Evolutionary conservation across 164 flowering plant genomes (phyloP).

Genomic region (Platanus orientalis): DNA sequence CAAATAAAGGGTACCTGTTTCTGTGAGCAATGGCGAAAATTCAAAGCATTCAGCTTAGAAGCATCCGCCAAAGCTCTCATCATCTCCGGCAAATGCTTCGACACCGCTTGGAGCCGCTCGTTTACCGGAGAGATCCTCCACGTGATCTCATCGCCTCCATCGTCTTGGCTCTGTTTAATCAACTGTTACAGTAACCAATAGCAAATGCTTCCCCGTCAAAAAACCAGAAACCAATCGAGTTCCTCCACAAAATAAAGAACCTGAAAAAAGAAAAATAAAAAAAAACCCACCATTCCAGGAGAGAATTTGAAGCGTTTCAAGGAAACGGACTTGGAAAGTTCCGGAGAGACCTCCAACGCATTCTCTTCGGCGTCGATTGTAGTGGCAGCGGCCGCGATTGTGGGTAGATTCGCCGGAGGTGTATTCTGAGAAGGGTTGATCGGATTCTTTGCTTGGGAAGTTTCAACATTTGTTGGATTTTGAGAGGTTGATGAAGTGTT

Average conservation of each 20-base stretch:
- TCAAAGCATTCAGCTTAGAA: constrained; percentile 45
- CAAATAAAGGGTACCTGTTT: constrained; percentile 33
- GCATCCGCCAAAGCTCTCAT: constrained; percentile 56
- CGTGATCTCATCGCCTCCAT: constrained; percentile 83
- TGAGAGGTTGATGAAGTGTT: constrained; percentile 25
- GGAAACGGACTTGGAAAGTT: constrained; percentile 35
- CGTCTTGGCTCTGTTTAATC: constrained; percentile 94
- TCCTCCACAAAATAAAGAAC: neutral
- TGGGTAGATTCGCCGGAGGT: constrained; percentile 22
- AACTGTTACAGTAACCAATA: constrained; percentile 32
- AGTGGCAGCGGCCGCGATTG: neutral
- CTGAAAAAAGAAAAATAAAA: neutral
- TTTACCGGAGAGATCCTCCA: constrained; percentile 96
- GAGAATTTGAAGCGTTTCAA: constrained; percentile 82
- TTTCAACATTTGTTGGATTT: constrained; percentile 13
- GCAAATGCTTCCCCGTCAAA: neutral
- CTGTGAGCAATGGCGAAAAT: constrained; percentile 45
- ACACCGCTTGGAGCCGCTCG: constrained; percentile 66
- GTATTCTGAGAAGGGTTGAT: constrained; percentile 25
- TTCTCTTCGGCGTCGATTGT: constrained; percentile 17
- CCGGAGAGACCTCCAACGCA: constrained; percentile 48
- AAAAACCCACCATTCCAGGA: constrained; percentile 70
- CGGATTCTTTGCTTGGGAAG: constrained; percentile 8
- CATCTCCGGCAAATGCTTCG: constrained; percentile 52
- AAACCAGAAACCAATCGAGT: neutral